A percentile compares a stretch with the other conserved stretches of the same genome.
Evolutionary conservation across 768 basidiomycete genomes (phyloP).

Genomic region (Rhodotorula paludigena): DNA sequence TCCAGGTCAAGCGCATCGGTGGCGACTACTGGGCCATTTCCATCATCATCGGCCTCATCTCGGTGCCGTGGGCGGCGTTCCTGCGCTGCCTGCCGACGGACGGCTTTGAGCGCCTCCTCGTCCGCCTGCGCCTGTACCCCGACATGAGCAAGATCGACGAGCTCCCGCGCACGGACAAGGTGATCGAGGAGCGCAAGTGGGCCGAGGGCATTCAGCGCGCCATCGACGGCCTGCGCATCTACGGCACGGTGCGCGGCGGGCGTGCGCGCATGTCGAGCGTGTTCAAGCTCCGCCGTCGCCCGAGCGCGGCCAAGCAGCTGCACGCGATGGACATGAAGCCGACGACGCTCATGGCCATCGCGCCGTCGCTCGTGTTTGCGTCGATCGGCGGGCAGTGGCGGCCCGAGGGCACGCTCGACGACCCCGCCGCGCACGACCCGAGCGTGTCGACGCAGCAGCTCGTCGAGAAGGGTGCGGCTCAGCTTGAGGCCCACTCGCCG

Average conservation of each 20-base stretch:
- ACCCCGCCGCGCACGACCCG: conserved; percentile 33
- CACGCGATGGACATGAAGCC: conserved; percentile 38
- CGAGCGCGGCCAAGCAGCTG: conserved; percentile 8
- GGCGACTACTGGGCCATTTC: conserved; percentile 92
- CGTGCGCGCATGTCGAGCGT: conserved; percentile 30
- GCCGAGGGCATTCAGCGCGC: conserved; percentile 71
- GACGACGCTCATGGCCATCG: conserved; percentile 55
- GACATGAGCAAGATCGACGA: conserved; percentile 61
- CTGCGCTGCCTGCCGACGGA: conserved; percentile 71
- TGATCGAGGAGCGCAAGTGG: conserved; percentile 31
- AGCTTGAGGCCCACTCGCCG: not conserved
- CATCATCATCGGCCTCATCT: conserved; percentile 74
- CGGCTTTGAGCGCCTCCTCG: conserved; percentile 65
- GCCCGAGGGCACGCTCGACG: conserved; percentile 48
- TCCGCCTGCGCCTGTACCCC: conserved; percentile 58
- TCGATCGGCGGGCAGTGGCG: conserved; percentile 65
- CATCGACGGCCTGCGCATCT: conserved; percentile 78
- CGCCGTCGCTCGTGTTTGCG: conserved; percentile 67
- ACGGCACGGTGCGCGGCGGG: conserved; percentile 74
- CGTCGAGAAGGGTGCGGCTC: conserved; percentile 20
- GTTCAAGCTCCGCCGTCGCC: conserved; percentile 12
- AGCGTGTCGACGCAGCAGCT: conserved; percentile 27
- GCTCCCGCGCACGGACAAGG: conserved; percentile 41
- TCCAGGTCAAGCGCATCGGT: conserved; percentile 72
- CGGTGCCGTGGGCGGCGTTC: conserved; percentile 79